phyloP scores from a whole-genome alignment of 306 rosid species.

The Spatholobus suberectus region DNA sequence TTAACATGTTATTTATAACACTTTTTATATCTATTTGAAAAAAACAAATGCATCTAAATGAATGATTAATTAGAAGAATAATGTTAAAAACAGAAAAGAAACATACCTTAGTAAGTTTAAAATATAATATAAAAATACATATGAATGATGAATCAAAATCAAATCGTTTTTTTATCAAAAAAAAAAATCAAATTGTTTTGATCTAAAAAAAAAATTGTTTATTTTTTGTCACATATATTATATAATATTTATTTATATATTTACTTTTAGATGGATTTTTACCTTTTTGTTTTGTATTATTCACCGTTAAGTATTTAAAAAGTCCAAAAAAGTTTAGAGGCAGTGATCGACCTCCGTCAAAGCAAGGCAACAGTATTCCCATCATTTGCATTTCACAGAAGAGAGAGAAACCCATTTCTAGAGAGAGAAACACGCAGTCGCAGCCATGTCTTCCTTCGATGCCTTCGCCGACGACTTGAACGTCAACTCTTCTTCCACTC shows the following conservation, averaged over 20 bases:
- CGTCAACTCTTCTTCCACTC: slow-evolving; percentile 57
- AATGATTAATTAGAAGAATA: neutral
- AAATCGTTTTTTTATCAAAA: too few species aligned
- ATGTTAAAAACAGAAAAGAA: neutral
- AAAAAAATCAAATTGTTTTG: too few species aligned
- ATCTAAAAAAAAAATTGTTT: too few species aligned
- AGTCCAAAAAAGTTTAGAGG: slow-evolving; percentile 26
- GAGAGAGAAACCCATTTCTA: slow-evolving; percentile 37
- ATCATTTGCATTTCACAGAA: neutral
- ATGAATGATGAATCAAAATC: too few species aligned
- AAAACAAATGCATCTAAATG: neutral
- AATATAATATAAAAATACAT: too few species aligned
- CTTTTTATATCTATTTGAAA: neutral
- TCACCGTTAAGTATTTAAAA: slow-evolving; percentile 53
- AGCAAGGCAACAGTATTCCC: slow-evolving; percentile 26
- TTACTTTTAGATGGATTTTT: neutral
- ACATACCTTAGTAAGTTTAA: too few species aligned
- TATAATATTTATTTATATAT: neutral
- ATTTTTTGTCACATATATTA: neutral
- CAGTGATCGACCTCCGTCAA: slow-evolving; percentile 27
- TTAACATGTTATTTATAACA: neutral
- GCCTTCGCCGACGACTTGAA: slow-evolving; percentile 69
- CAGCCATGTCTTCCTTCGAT: slow-evolving; percentile 80
- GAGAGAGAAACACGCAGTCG: slow-evolving; percentile 44
- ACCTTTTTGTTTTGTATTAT: neutral